phyloP scores from a whole-genome alignment of 352 stramenopile genomes.

The Phytopythium kandeliae region DNA sequence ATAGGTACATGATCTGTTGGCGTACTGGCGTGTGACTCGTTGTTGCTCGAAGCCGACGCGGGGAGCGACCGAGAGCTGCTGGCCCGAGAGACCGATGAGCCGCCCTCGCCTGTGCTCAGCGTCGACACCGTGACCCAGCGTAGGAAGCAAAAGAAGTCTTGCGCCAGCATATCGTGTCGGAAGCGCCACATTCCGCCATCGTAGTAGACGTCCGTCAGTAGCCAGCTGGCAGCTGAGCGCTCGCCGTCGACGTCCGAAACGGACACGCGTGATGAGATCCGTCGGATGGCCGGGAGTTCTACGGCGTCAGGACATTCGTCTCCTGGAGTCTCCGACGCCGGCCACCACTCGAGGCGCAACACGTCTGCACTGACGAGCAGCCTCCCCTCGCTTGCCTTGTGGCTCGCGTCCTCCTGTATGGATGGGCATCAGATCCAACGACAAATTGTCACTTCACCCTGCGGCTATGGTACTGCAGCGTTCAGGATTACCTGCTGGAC shows the following conservation, averaged over 20 bases:
- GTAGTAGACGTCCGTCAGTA: slow-evolving; percentile 1
- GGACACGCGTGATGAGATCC: slow-evolving; percentile 3
- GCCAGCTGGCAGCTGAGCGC: not conserved
- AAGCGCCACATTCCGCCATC: slow-evolving; percentile 1
- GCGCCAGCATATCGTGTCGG: not conserved
- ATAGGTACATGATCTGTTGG: too few species aligned
- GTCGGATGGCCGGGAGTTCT: not conserved
- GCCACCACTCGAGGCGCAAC: not conserved
- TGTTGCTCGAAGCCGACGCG: not conserved
- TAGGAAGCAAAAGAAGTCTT: slow-evolving; percentile 7
- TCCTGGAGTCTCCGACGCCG: too few species aligned
- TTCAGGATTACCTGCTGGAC: not conserved
- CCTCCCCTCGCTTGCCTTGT: not conserved
- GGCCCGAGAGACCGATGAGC: not conserved
- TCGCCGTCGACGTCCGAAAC: not conserved
- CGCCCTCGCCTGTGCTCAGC: not conserved
- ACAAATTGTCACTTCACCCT: not conserved
- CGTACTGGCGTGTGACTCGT: not conserved
- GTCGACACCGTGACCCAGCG: slow-evolving; percentile 2
- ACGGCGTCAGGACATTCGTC: not conserved
- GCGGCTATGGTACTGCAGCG: too few species aligned
- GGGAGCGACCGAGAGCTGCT: slow-evolving; percentile 1
- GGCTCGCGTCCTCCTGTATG: not conserved
- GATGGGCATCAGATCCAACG: not conserved
- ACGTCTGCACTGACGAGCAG: slow-evolving; percentile 1